Evolutionary conservation across 108 stramenopile species (phyloP).

Genomic region (Nitzschia putrida): DNA sequence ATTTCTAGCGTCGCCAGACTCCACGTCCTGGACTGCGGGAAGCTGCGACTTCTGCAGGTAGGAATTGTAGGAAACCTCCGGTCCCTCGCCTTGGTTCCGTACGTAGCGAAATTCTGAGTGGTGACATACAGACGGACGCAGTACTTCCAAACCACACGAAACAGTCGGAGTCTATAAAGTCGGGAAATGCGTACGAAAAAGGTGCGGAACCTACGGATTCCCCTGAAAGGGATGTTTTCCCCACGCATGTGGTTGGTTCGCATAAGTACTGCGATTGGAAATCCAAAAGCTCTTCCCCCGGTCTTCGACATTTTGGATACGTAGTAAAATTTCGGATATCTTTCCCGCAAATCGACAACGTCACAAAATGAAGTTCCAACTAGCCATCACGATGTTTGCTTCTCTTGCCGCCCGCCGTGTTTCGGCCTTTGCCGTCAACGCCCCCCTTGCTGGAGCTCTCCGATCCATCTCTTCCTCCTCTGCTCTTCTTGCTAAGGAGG

Average conservation of each 20-base stretch:
- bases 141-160: no score
- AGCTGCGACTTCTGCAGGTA: no score
- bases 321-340: background rate
- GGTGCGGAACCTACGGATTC: constrained; percentile 10
- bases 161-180: no score
- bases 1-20: no score
- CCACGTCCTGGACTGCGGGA: no score
- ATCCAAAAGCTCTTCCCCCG: background rate
- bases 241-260: background rate
- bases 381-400: constrained; percentile 28
- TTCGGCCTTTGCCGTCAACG: constrained; percentile 37
- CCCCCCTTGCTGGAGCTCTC: constrained; percentile 18
- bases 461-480: constrained; percentile 32
- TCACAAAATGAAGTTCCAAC: constrained; percentile 15
- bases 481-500: constrained; percentile 42
- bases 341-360: background rate
- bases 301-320: background rate
- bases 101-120: no score
- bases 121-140: no score
- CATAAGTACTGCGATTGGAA: background rate
- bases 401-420: constrained; percentile 37
- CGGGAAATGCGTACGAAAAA: constrained; percentile 5
- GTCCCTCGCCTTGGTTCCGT: no score
- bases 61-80: no score
- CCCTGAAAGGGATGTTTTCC: constrained; percentile 3